Evolutionary conservation across 202 grass and related monocot genomes (phyloP).

Genomic region (Digitaria exilis): DNA sequence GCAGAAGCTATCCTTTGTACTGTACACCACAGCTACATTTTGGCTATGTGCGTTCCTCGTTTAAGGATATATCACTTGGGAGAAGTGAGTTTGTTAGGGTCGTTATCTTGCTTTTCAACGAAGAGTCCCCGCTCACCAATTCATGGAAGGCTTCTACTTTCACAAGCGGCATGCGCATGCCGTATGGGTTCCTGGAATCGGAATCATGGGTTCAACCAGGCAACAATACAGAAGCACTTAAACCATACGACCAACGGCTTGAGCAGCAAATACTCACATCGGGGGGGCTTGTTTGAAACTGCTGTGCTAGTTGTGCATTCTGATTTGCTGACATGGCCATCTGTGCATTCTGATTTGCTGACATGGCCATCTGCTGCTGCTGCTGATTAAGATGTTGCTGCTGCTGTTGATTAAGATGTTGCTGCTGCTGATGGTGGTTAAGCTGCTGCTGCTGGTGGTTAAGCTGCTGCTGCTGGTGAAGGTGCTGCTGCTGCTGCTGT

Average conservation of each 20-base stretch:
- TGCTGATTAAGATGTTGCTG: conserved; percentile 50
- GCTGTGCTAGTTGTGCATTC: conserved; percentile 58
- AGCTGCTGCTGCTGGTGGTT: conserved; percentile 39
- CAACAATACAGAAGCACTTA: neutral
- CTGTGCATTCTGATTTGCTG: no score
- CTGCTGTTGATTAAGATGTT: neutral
- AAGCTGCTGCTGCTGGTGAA: conserved; percentile 46
- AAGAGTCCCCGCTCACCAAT: conserved; percentile 69
- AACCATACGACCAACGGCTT: conserved; percentile 4
- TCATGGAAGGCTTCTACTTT: conserved; percentile 94
- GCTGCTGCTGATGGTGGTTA: conserved; percentile 10
- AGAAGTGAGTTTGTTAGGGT: conserved; percentile 74
- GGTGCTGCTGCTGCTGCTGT: conserved; percentile 11
- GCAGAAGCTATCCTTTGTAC: conserved; percentile 24
- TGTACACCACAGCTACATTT: conserved; percentile 35
- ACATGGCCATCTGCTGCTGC: conserved; percentile 46
- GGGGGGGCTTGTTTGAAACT: conserved; percentile 70
- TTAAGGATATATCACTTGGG: conserved; percentile 50
- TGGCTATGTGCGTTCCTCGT: conserved; percentile 1
- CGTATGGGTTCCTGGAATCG: conserved; percentile 60
- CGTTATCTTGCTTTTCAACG: conserved; percentile 64
- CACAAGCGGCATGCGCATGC: conserved; percentile 71
- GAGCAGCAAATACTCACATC: conserved; percentile 55
- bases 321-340: no score
- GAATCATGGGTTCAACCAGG: conserved; percentile 10